Evolutionary conservation across 805 yeast genomes (phyloP), one percentile per base, ranked within the genome.

Genomic region (Saccharomycopsis fermentans): DNA sequence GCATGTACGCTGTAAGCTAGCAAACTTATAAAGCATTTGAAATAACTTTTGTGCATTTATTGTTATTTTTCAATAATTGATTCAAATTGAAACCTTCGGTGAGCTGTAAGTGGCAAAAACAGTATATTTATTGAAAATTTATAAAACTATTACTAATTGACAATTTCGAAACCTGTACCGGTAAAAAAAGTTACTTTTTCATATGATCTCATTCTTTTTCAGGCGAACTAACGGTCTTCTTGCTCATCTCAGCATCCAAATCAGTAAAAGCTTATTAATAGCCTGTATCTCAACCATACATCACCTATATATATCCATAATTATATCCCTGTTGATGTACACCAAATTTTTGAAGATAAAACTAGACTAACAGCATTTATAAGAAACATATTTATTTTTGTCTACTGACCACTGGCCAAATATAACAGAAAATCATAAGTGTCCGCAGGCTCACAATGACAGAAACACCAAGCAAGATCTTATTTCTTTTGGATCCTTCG

Each of bases 361-460:
- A n/a, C n/a, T n/a, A n/a, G n/a, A n/a, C n/a, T n/a, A n/a, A n/a
- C n/a, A n/a, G n/a, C n/a, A n/a, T n/a, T n/a, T n/a, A n/a, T n/a
- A n/a, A 14, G 35, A 5, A 24, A 21, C 50, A 8, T 43, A 24
- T 9, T 43, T 43, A 11, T 11, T 24, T 4, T 6, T 40, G 5
- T 19, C 8, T 27, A 5, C 8, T 27, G 32, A 27, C 4, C 8
- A 27, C 8, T 27, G 8, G 32, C 8, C 32, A 27, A 27, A 27
- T 8, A 27, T 4, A 27, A 27, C 8, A 27, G 8, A 27, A 27
- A 27, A 27, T 43, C 16, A 43, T n/a, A 4, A 40, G 21, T 21
- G 24, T 43, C 12, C n/a, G 17, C 16, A 83, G 58, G 88, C 92
- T 16, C 75, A 81, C 68, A 78, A 69, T 64, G 71, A 71, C 35